phyloP scores from a whole-genome alignment of 495 filamentous ascomycete genomes.

The Monascus purpureus region DNA sequence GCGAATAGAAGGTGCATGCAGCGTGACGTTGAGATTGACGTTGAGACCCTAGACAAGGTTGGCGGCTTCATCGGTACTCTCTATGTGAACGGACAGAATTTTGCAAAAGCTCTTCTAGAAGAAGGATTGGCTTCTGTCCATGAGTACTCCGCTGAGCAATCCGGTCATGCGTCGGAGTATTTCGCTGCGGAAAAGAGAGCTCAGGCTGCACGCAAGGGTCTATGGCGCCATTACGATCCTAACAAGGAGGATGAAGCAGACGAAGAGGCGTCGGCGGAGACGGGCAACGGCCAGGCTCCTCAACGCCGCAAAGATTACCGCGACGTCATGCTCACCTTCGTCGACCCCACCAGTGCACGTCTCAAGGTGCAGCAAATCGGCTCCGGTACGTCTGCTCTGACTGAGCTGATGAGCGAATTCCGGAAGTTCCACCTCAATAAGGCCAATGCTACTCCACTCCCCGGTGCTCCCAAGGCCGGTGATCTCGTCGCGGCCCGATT shows the following conservation, averaged over 20 bases:
- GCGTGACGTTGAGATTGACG: constrained; percentile 90
- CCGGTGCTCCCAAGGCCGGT: constrained; percentile 73
- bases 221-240: constrained; percentile 93
- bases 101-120: constrained; percentile 86
- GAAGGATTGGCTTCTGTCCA: constrained; percentile 89
- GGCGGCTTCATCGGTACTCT: constrained; percentile 95
- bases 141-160: constrained; percentile 88
- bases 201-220: constrained; percentile 70
- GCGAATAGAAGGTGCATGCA: constrained; percentile 80
- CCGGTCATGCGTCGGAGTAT: constrained; percentile 76
- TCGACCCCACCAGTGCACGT: constrained; percentile 55
- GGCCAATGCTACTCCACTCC: constrained; percentile 54
- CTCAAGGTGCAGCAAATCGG: constrained; percentile 85
- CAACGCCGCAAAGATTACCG: constrained; percentile 72
- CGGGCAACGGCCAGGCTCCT: constrained; percentile 31
- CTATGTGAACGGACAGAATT: constrained; percentile 89
- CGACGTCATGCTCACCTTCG: constrained; percentile 79
- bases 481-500: constrained; percentile 85
- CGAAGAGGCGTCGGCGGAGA: constrained; percentile 20
- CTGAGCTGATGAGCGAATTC: constrained; percentile 79
- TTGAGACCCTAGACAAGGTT: constrained; percentile 88
- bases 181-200: constrained; percentile 76
- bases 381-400: constrained; percentile 64
- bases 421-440: constrained; percentile 67
- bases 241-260: constrained; percentile 53